Base-by-base conservation (phyloP, 768 basidiomycete genomes). In the Amanita pallidorosea region DNA sequence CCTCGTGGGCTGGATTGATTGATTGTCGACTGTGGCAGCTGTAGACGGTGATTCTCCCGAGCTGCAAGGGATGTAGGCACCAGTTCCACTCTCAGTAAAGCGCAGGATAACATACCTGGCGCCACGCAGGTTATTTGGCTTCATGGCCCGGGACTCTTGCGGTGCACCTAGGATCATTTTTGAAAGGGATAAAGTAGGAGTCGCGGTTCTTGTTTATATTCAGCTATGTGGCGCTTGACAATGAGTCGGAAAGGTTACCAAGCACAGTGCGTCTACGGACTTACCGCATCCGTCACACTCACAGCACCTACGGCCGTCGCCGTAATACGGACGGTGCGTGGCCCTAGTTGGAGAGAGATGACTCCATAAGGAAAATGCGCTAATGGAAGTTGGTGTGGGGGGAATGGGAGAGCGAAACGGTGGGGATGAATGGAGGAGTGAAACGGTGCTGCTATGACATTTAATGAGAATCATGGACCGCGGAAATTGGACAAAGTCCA, bases 71-170 rank as follows among this genome's bases (percentile, higher is more conserved):
- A 31, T 45, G 15, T 34, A 45, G 45, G 45, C 18, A 33, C 34
- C 18, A 18, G 45, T 45, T 18, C 29, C 27, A 15, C 15, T 34
- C 45, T 18, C 31, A 20, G 45, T 31, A 33, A 45, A 33, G 4
- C 45, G 45, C 45, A 34, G 31, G 34, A 45, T 31, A 45, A 45
- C 31, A 33, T 45, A 45, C 45, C 45, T 29, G 20, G 43, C 25
- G 13, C n/a, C 43, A 29, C 25, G 29, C 31, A 34, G 27, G 45
- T 12, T 45, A 45, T 17, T 33, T 34, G 29, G 31, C 25, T 22
- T 45, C 23, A 23, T 23, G 45, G 45, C 15, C 31, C n/a, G n/a
- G n/a, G 45, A 45, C 29, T 45, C n/a, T 34, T 34, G 45, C 29
- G 45, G 17, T 20, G 8, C 31, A 45, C 29, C 45, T 45, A 34